These are phyloP conservation scores for Stylonectria norvegica DNA, from an alignment of 2,329 filamentous ascomycete species.

Conservation along the genomic window DNA sequence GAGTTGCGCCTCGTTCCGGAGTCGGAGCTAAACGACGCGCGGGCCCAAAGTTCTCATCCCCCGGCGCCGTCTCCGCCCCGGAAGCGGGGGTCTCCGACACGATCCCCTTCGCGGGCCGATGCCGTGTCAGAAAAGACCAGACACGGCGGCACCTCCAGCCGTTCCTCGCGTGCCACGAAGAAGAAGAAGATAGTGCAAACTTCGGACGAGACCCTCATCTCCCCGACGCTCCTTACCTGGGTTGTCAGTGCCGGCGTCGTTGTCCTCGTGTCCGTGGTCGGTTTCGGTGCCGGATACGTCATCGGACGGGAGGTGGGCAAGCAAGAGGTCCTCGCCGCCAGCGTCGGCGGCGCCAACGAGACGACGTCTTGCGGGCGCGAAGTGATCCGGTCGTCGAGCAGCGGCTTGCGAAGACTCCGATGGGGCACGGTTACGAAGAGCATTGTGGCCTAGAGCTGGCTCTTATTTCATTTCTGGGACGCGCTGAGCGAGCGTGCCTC, in stretches of 20 bases:
- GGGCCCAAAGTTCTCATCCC: constrained; percentile 8
- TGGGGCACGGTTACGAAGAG: constrained; percentile 53
- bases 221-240: constrained; percentile 61
- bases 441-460: constrained; percentile 40
- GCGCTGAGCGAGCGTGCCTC: constrained; percentile 3
- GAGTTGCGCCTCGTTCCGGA: constrained; percentile 59
- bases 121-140: constrained; percentile 45
- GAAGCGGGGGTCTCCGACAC: constrained; percentile 29
- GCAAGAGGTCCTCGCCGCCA: constrained; percentile 50
- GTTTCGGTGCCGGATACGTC: constrained; percentile 66
- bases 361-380: constrained; percentile 51
- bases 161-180: constrained; percentile 48
- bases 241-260: constrained; percentile 65
- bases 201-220: constrained; percentile 44
- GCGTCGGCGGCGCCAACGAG: constrained; percentile 39
- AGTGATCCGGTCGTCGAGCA: constrained; percentile 49
- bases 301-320: constrained; percentile 64
- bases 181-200: constrained; percentile 51
- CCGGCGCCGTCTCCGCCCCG: constrained; percentile 21
- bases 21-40: constrained; percentile 51
- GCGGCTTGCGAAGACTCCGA: constrained; percentile 50
- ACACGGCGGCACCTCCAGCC: constrained; percentile 40
- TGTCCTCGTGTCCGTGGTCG: constrained; percentile 64
- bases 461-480: constrained; percentile 3
- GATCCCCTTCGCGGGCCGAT: constrained; percentile 27